Conservation (phyloP, 2,329 filamentous ascomycete species). For the Hortaea werneckii region DNA sequence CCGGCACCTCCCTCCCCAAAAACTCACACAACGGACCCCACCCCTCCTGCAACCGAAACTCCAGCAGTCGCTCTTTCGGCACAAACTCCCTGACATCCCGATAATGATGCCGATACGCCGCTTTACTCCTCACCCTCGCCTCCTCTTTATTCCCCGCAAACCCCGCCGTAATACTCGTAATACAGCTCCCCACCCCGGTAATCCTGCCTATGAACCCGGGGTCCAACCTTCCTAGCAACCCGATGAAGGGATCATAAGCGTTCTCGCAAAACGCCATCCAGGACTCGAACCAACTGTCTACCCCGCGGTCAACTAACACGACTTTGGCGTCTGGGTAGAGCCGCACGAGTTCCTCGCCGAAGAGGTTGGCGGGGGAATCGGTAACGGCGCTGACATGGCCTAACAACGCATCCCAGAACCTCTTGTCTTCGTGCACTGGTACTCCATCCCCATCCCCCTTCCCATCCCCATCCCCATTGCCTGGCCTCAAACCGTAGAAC, state of each 20-base stretch:
- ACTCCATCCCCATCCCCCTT: too few relatives aligned
- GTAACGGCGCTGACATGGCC: slow-evolving; percentile 23
- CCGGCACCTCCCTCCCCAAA: slow-evolving; percentile 27
- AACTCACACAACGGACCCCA: slow-evolving; percentile 38
- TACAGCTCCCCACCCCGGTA: neutral
- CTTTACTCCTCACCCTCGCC: slow-evolving; percentile 1
- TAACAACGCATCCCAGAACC: slow-evolving; percentile 23
- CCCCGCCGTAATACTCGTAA: neutral
- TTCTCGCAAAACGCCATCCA: slow-evolving; percentile 1
- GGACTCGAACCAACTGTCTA: slow-evolving; percentile 10
- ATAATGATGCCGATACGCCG: slow-evolving; percentile 2
- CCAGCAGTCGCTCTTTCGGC: slow-evolving; percentile 15
- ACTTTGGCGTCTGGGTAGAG: slow-evolving; percentile 31
- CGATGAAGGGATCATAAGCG: neutral
- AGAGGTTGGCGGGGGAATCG: slow-evolving; percentile 25
- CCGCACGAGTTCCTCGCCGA: slow-evolving; percentile 26
- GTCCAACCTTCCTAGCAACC: neutral
- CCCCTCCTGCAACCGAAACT: slow-evolving; percentile 23
- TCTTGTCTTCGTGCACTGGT: slow-evolving; percentile 2
- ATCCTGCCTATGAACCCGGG: neutral
- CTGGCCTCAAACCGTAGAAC: slow-evolving; percentile 2
- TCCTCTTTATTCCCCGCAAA: neutral
- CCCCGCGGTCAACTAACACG: slow-evolving; percentile 23
- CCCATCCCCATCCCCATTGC: too few relatives aligned
- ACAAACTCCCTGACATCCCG: slow-evolving; percentile 11